phyloP scores from a whole-genome alignment of 2,329 filamentous ascomycete genomes.

The Gremmenia infestans region DNA sequence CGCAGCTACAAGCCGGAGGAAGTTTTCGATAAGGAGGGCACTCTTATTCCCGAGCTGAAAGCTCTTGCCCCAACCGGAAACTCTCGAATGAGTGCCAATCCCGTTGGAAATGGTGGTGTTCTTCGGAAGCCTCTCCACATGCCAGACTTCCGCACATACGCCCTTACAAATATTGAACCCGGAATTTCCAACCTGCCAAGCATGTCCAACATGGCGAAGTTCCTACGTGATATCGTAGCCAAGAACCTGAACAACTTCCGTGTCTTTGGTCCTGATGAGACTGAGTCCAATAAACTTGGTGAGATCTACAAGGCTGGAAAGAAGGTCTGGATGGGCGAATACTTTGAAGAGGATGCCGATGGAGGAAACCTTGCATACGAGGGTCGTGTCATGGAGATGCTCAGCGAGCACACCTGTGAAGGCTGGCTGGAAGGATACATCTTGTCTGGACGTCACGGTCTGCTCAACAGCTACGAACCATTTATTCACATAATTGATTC shows the following conservation, averaged over 20 bases:
- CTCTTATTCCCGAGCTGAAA: slow-evolving; percentile 56
- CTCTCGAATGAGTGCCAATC: slow-evolving; percentile 72
- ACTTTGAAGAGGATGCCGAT: slow-evolving; percentile 70
- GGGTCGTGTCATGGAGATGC: slow-evolving; percentile 77
- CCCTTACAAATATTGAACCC: slow-evolving; percentile 55
- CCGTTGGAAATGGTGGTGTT: slow-evolving; percentile 66
- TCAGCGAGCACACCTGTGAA: slow-evolving; percentile 76
- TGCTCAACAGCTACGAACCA: slow-evolving; percentile 77
- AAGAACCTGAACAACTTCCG: slow-evolving; percentile 65
- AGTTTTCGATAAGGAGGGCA: slow-evolving; percentile 61
- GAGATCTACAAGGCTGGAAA: slow-evolving; percentile 68
- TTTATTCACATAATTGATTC: slow-evolving; percentile 81
- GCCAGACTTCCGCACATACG: slow-evolving; percentile 66
- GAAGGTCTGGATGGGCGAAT: slow-evolving; percentile 77
- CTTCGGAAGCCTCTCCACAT: slow-evolving; percentile 63
- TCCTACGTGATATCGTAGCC: slow-evolving; percentile 62
- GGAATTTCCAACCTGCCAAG: slow-evolving; percentile 53
- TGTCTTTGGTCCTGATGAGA: slow-evolving; percentile 75
- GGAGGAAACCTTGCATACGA: slow-evolving; percentile 65
- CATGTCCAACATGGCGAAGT: slow-evolving; percentile 66
- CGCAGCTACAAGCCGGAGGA: slow-evolving; percentile 69
- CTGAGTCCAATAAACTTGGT: slow-evolving; percentile 72
- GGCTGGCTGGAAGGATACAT: slow-evolving; percentile 79
- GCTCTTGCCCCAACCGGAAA: slow-evolving; percentile 60
- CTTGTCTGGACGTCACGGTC: slow-evolving; percentile 67